Evolutionary conservation across 768 basidiomycete genomes (phyloP), one percentile per base, ranked within the genome.

Genomic region (Leucosporidium scottii): DNA sequence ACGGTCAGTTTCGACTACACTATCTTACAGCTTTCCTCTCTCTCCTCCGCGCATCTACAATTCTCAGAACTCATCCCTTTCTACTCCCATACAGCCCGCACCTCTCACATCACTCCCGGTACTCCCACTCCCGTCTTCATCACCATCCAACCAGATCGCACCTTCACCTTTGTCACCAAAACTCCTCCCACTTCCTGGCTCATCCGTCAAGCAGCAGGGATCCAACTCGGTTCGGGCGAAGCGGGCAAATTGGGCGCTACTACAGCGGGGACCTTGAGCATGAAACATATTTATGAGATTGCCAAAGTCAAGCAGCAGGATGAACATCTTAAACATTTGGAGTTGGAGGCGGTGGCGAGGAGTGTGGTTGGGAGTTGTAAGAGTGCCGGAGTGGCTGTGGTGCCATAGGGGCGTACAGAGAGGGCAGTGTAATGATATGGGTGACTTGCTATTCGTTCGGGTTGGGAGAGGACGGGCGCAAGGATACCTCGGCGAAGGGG

Each of bases 211-310:
- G 87, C 89, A 50, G 86, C 91, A 53, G 89, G 88, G 20, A 85
- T 97, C 75, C 89, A 91, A 76, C 93, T 92, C 80, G 94, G 93
- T 21, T 85, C 90, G 57, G 89, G 85, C 54, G 85, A 86, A 76
- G 87, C 74, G 86, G 91, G 66, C 85, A 53, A 63, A 31, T 55
- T 60, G 1, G 60, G 53, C 57, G 50, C 15, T 1, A n/a, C 13
- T 9, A 13, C 3, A 7, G 82, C 85, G 69, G 91, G 88, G 59
- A 91, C 89, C 56, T 83, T 98, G 78, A 89, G 85, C 76, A 83
- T 98, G 75, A 99, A 99, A 82, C 93, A 97, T 82, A 84, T 98
- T 77, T 97, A 93, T 79, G 96, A 98, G 82, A 96, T 99, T 77
- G 91, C 94, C 48, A 94, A 90, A 83, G 89, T 99, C 79, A 99